Evolutionary conservation across 305 asterid genomes (phyloP).

Genomic region (Andrographis paniculata): DNA sequence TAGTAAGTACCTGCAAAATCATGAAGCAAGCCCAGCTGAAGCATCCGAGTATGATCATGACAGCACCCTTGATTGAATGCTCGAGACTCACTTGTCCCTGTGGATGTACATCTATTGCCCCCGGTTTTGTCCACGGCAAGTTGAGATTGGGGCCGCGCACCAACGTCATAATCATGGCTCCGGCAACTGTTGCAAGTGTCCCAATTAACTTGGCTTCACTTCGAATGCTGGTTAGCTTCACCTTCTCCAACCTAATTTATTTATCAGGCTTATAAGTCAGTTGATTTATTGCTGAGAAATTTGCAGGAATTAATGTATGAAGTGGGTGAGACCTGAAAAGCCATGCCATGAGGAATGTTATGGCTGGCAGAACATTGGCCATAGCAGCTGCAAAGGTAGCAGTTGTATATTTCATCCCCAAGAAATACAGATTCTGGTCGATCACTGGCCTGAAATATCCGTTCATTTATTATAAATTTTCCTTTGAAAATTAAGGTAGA

Average conservation of each 20-base stretch:
- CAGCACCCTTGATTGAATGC: conserved; percentile 73
- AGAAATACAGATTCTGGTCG: background rate
- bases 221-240: background rate
- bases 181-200: background rate
- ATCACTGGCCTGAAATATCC: conserved; percentile 6
- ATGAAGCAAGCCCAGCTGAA: conserved; percentile 86
- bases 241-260: background rate
- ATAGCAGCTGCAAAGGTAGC: conserved; percentile 10
- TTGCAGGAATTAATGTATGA: background rate
- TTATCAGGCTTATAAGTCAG: background rate
- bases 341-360: conserved; percentile 2
- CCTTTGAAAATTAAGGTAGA: too few relatives aligned
- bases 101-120: conserved; percentile 16
- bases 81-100: conserved; percentile 39
- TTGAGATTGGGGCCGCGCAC: conserved; percentile 1
- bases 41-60: conserved; percentile 76
- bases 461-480: too few relatives aligned
- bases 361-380: conserved; percentile 8
- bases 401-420: conserved; percentile 6
- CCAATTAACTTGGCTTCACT: conserved; percentile 4
- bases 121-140: conserved; percentile 4
- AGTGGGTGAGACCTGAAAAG: background rate
- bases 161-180: conserved; percentile 6
- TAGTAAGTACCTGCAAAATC: conserved; percentile 75
- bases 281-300: background rate